Base-by-base conservation (phyloP, 495 filamentous ascomycete species). In the Talaromyces thailandensis region DNA sequence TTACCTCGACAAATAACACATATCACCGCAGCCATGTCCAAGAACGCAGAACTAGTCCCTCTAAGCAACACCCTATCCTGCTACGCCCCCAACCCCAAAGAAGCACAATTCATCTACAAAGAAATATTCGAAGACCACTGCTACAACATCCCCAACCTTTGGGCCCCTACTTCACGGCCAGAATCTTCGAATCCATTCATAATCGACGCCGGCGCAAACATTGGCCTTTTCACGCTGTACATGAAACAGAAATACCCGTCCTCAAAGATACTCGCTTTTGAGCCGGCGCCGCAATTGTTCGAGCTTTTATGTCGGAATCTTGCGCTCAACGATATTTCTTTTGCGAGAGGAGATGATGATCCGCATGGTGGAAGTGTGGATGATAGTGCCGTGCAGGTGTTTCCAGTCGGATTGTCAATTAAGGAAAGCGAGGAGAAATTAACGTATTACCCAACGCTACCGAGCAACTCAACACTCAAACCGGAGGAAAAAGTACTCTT, bases 211-310 rank as follows among this genome's bases (percentile, higher is more conserved):
- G 68, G 68, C 2, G 68, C 68, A 29, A 69, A 70, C 60, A 60
- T 70, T 12, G 68, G 68, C 24, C 11, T 70, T 16, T 69, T 69
- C 60, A 61, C 67, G 37, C 60, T 70, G 6, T 70, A 66, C 68
- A 64, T 70, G 55, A 70, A 70, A 53, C 56, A 62, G 26, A 69
- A 65, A 56, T 68, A 67, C 59, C 68, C 67, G 4, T 24, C 45
- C 0, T 57, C 68, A 9, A 65, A 51, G 57, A 63, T 70, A 31
- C 40, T 70, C 16, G 68, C 68, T 16, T 70, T 70, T 60, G 68
- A 70, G 56, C 68, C 68, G 23, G 68, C 68, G 9, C 68, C 67
- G 24, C 61, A 69, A 53, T 66, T 53, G 18, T 69, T 62, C 58
- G 61, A 63, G 21, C 31, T 59, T 11, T 62, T 70, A 56, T 61